Evolutionary conservation across 1,284 basidiomycete genomes (phyloP), one percentile per base, ranked within the genome.

Genomic region (Sphagnurus paluster): DNA sequence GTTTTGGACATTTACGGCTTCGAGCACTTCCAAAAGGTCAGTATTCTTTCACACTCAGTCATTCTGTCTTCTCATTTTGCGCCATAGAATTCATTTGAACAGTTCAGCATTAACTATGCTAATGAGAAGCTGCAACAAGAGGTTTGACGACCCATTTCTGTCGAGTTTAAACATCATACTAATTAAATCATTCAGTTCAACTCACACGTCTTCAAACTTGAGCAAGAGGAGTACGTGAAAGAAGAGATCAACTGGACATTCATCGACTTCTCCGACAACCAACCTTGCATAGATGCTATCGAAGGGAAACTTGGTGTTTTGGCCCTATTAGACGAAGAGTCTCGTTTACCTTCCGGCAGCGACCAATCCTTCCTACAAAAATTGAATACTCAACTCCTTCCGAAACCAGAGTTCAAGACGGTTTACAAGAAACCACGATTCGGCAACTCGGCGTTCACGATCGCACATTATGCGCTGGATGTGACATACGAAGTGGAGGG

Each of bases 201-300:
- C 59, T 95, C 93, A 1, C 97, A 99, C 64, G 97, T 99, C 44
- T 99, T 99, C 84, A 95, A 95, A 77, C 83, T 98, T 24, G 97
- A 99, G 65, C 97, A 99, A 74, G 97, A 99, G 66, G 97, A 99
- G 71, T 99, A 99, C 63, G 82, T 99, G 47, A 91, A 94, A 49
- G 97, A 99, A 65, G 80, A 98, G 70, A 99, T 99, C 66, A 93
- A 96, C 63, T 99, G 97, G 97, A 98, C 92, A 1, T 99, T 99
- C 70, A 99, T 99, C 68, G 94, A 98, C 62, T 99, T 98, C 68
- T 93, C 90, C 9, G 97, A 99, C 70, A 99, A 99, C 63, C 97
- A 99, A 64, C 93, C 94, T 26, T 98, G 94, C 65, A 99, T 99
- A 66, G 93, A 99, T 65, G 87, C 98, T 58, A 98, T 99, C 58